Conservation (phyloP, 768 basidiomycete species). For the Asterophora lycoperdoides region DNA sequence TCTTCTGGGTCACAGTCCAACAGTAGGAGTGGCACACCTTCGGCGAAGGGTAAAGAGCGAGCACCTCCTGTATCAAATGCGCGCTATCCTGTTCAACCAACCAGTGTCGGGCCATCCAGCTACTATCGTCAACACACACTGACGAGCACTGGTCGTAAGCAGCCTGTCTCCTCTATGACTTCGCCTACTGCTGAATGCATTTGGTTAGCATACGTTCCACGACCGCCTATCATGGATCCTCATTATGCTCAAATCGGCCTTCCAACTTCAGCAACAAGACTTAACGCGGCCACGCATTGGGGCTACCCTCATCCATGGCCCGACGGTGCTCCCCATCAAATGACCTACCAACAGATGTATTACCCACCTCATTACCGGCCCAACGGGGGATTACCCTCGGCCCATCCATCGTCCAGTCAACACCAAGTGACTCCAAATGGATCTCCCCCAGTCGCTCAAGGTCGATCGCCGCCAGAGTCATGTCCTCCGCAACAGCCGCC, state of each 20-base stretch:
- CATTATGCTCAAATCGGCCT: conserved; percentile 42
- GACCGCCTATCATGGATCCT: conserved; percentile 38
- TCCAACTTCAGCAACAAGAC: conserved; percentile 51
- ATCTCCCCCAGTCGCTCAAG: conserved; percentile 2
- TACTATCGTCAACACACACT: conserved; percentile 66
- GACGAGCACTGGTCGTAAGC: conserved; percentile 36
- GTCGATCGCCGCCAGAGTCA: conserved; percentile 1
- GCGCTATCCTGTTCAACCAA: conserved; percentile 26
- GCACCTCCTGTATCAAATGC: conserved; percentile 17
- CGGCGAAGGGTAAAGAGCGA: conserved; percentile 38
- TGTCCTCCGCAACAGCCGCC: conserved; percentile 3
- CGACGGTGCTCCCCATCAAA: conserved; percentile 28
- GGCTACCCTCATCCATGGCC: conserved; percentile 37
- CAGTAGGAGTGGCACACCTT: conserved; percentile 50
- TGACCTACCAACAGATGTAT: conserved; percentile 34
- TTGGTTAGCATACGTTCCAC: conserved; percentile 37
- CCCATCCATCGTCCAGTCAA: conserved; percentile 15
- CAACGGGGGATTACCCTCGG: conserved; percentile 21
- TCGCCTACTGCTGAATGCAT: background rate
- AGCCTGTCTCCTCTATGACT: conserved; percentile 13
- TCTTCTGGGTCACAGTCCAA: conserved; percentile 40
- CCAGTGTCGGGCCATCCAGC: conserved; percentile 40
- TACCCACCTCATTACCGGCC: conserved; percentile 49
- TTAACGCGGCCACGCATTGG: conserved; percentile 39
- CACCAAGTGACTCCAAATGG: conserved; percentile 5